Conservation (phyloP, 768 basidiomycete species). For the Mycena latifolia region DNA sequence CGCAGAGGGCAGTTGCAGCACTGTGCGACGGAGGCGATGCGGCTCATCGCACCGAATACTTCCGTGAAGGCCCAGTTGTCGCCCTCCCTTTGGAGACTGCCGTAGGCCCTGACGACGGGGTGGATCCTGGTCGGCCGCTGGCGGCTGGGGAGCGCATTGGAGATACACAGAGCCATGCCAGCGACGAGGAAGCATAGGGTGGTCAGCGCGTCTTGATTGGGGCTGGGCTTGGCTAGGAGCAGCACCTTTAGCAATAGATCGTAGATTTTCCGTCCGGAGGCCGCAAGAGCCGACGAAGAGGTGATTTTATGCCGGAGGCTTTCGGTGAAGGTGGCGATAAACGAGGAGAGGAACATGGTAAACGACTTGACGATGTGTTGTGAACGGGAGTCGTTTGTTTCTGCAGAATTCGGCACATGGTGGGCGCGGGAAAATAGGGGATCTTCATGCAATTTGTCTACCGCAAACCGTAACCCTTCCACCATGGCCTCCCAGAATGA, state of each 20-base stretch:
- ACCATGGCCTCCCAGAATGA: conserved; percentile 11
- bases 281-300: background rate
- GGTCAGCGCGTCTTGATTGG: background rate
- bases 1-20: conserved; percentile 20
- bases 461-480: background rate
- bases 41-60: conserved; percentile 5
- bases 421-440: background rate
- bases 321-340: conserved; percentile 13
- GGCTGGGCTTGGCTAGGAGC: background rate
- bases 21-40: background rate
- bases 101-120: background rate
- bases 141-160: background rate
- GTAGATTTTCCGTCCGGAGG: background rate
- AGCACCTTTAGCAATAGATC: conserved; percentile 8
- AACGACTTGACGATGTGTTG: background rate
- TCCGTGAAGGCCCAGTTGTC: background rate
- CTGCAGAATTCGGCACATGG: background rate
- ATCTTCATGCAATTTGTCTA: background rate
- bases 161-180: background rate
- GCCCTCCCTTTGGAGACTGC: background rate
- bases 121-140: background rate
- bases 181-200: conserved; percentile 1
- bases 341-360: background rate
- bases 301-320: conserved; percentile 7
- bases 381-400: background rate